phyloP scores from a whole-genome alignment of 257 asterid genomes.

The Forsythia viridissima region DNA sequence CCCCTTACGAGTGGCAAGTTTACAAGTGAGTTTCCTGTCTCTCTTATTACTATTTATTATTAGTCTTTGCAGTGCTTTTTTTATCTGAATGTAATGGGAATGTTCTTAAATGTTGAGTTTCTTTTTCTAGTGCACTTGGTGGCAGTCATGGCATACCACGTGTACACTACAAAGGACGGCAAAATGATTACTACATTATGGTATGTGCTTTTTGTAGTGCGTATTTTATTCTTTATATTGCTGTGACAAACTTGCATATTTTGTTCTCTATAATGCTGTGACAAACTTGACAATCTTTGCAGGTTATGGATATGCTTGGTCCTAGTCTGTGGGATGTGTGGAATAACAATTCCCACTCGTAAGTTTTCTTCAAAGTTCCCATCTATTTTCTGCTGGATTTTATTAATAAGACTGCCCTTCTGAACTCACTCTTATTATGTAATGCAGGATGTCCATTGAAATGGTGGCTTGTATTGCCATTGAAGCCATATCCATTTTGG shows the following conservation, averaged over 20 bases:
- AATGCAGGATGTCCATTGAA: slow-evolving; percentile 77
- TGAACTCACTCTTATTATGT: neutral
- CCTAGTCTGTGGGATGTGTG: slow-evolving; percentile 91
- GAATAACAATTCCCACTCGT: slow-evolving; percentile 74
- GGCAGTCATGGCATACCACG: slow-evolving; percentile 89
- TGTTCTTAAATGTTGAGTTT: slow-evolving; percentile 12
- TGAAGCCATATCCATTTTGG: slow-evolving; percentile 90
- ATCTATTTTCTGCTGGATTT: neutral
- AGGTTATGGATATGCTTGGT: slow-evolving; percentile 99
- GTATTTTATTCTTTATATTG: neutral
- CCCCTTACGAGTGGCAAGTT: slow-evolving; percentile 89
- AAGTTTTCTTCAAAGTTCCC: slow-evolving; percentile 19
- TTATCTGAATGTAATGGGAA: neutral
- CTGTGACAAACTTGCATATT: neutral
- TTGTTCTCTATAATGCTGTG: neutral
- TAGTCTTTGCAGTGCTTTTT: neutral
- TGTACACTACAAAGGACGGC: slow-evolving; percentile 74
- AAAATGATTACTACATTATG: slow-evolving; percentile 77
- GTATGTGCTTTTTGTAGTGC: slow-evolving; percentile 32
- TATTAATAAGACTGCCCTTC: neutral
- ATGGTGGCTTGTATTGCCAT: slow-evolving; percentile 94
- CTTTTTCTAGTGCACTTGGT: slow-evolving; percentile 54
- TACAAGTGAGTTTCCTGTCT: slow-evolving; percentile 46
- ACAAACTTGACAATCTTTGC: slow-evolving; percentile 27
- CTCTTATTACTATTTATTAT: neutral